Evolutionary conservation across 2,329 filamentous ascomycete species (phyloP).

Genomic region (Bipolaris gigantea): DNA sequence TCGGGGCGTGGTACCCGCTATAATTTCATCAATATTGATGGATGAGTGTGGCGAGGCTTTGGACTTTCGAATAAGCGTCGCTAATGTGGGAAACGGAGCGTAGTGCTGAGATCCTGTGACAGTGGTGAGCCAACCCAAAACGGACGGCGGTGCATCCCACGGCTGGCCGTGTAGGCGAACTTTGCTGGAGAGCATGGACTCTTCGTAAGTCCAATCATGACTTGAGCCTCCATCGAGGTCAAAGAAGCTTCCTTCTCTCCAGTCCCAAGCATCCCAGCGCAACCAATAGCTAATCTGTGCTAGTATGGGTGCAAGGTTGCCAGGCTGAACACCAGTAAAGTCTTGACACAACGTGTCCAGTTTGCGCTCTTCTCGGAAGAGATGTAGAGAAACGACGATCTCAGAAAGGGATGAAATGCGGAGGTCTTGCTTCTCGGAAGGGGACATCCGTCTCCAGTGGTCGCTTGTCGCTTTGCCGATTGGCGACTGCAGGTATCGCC

Average conservation of each 20-base stretch:
- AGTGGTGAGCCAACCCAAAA: slow-evolving; percentile 56
- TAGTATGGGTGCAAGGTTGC: slow-evolving; percentile 70
- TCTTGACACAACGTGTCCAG: slow-evolving; percentile 65
- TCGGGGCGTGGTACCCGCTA: slow-evolving; percentile 47
- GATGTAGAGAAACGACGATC: slow-evolving; percentile 74
- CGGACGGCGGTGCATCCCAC: slow-evolving; percentile 57
- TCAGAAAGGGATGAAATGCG: slow-evolving; percentile 63
- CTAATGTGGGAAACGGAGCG: slow-evolving; percentile 42
- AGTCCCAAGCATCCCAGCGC: slow-evolving; percentile 67
- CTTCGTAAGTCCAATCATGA: slow-evolving; percentile 60
- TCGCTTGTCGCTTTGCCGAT: slow-evolving; percentile 49
- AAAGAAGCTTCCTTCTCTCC: slow-evolving; percentile 57
- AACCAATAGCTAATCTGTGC: slow-evolving; percentile 84
- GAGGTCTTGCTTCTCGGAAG: slow-evolving; percentile 39
- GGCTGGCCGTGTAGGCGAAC: slow-evolving; percentile 36
- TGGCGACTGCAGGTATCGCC: slow-evolving; percentile 40
- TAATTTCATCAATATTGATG: slow-evolving; percentile 41
- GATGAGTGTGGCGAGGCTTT: slow-evolving; percentile 44
- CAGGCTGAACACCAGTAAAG: slow-evolving; percentile 48
- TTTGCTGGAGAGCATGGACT: slow-evolving; percentile 43
- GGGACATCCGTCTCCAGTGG: slow-evolving; percentile 59
- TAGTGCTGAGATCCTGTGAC: slow-evolving; percentile 36
- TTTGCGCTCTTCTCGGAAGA: slow-evolving; percentile 88
- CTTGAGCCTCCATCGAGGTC: slow-evolving; percentile 62
- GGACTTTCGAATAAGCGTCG: slow-evolving; percentile 42